Evolutionary conservation across 805 yeast genomes (phyloP).

Genomic region (Candida alai): DNA sequence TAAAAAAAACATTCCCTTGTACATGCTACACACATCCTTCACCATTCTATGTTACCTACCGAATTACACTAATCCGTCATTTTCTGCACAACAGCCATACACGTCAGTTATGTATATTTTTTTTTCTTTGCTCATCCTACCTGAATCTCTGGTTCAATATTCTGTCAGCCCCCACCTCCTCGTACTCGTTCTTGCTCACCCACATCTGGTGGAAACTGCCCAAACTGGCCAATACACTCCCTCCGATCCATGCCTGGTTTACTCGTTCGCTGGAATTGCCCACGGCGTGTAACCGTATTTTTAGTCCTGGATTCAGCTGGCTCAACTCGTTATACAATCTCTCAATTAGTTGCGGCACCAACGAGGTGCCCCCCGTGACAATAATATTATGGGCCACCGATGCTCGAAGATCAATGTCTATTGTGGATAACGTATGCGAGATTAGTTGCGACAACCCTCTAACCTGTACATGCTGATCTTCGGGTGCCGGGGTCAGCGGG

Average conservation of each 20-base stretch:
- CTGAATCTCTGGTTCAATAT: conserved; percentile 79
- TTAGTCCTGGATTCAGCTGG: conserved; percentile 73
- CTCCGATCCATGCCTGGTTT: conserved; percentile 88
- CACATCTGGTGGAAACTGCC: conserved; percentile 95
- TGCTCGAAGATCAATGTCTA: conserved; percentile 81
- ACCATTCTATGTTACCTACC: too few relatives aligned
- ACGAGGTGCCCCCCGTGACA: conserved; percentile 78
- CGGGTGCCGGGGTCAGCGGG: conserved; percentile 26
- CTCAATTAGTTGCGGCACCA: conserved; percentile 78
- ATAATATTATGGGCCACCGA: conserved; percentile 86
- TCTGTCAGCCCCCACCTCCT: conserved; percentile 83
- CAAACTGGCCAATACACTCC: conserved; percentile 78
- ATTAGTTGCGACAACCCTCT: conserved; percentile 60
- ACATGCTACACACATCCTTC: too few relatives aligned
- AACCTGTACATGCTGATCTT: conserved; percentile 10
- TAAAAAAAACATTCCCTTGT: too few relatives aligned
- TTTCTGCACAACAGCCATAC: too few relatives aligned
- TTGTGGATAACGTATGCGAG: conserved; percentile 49
- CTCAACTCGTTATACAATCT: conserved; percentile 69
- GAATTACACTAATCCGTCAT: too few relatives aligned
- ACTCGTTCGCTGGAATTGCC: conserved; percentile 77
- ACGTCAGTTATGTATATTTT: too few relatives aligned
- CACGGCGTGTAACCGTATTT: conserved; percentile 76
- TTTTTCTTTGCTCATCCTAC: too few relatives aligned
- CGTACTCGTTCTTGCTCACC: conserved; percentile 85